These are phyloP conservation scores for Guillardia theta DNA, from an alignment of 78 protist genomes.

Conservation along the genomic window DNA sequence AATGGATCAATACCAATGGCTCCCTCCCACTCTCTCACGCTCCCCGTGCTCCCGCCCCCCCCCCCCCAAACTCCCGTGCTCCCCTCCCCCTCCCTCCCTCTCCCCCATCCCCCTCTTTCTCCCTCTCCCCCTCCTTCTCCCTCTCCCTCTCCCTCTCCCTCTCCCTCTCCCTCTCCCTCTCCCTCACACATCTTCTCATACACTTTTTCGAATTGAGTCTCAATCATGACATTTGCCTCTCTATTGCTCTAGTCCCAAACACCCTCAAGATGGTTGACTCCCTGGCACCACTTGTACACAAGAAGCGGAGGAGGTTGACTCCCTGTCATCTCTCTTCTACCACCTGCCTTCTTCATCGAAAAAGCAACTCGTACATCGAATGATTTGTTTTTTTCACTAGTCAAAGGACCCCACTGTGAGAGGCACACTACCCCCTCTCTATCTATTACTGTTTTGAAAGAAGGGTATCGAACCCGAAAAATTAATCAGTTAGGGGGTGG, in stretches of 20 bases:
- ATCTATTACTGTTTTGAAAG: too few relatives aligned
- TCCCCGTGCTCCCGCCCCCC: not conserved
- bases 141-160: not conserved
- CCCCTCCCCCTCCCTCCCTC: not conserved
- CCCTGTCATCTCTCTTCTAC: conserved; percentile 99
- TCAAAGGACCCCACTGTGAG: too few relatives aligned
- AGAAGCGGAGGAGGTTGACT: conserved; percentile 98
- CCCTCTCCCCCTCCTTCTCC: not conserved
- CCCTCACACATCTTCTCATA: conserved; percentile 96
- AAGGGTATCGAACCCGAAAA: too few relatives aligned
- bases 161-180: too few relatives aligned
- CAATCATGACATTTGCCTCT: conserved; percentile 89
- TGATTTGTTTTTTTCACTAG: too few relatives aligned
- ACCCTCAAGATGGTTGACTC: conserved; percentile 92
- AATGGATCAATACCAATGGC: not conserved
- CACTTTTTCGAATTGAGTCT: conserved; percentile 81
- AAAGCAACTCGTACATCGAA: too few relatives aligned
- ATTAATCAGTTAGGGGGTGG: too few relatives aligned
- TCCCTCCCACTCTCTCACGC: not conserved
- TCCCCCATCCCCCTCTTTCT: not conserved
- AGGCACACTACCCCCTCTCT: too few relatives aligned
- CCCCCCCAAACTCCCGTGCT: not conserved
- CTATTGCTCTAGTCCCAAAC: conserved; percentile 95
- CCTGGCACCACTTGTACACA: conserved; percentile 99
- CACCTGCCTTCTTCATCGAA: too few relatives aligned